A percentile compares a stretch with the other conserved stretches of the same genome.
Conservation (phyloP, 2,329 filamentous ascomycete genomes). For the Scolecobasidium constrictum region DNA sequence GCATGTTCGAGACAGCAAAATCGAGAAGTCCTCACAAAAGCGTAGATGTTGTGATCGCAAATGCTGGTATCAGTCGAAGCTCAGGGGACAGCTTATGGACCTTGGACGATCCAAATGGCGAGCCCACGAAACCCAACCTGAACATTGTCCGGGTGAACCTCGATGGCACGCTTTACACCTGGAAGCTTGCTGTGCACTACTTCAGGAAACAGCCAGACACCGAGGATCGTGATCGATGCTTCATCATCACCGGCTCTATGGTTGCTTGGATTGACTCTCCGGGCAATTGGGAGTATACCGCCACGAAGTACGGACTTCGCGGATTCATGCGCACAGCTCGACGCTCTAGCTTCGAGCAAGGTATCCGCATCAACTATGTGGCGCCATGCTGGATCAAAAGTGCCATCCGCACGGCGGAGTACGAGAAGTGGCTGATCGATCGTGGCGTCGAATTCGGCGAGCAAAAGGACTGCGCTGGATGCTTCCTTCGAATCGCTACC, state of each 20-base stretch:
- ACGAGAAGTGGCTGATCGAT: constrained; percentile 29
- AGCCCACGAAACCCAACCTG: constrained; percentile 18
- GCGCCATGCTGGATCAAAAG: constrained; percentile 37
- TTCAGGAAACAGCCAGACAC: constrained; percentile 25
- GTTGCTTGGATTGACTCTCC: constrained; percentile 37
- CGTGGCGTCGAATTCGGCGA: constrained; percentile 29
- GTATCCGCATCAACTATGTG: no score
- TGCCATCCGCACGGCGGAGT: constrained; percentile 29
- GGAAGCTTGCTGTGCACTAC: constrained; percentile 21
- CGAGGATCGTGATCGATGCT: no score
- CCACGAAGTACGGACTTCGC: constrained; percentile 34
- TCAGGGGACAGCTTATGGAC: constrained; percentile 15
- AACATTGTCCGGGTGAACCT: constrained; percentile 12
- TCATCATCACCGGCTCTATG: constrained; percentile 39
- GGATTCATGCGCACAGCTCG: constrained; percentile 31
- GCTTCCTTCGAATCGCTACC: constrained; percentile 14
- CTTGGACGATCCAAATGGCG: constrained; percentile 9
- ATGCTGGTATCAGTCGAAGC: constrained; percentile 16
- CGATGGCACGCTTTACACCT: constrained; percentile 16
- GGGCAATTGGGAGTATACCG: constrained; percentile 28
- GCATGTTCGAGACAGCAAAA: constrained; percentile 19
- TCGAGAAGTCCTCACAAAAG: constrained; percentile 13
- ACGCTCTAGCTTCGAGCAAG: constrained; percentile 28
- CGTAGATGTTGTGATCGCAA: constrained; percentile 19
- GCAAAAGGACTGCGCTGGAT: constrained; percentile 21